Conservation (phyloP, 192 early-diverging fungal species). For the Coemansia sp. region DNA sequence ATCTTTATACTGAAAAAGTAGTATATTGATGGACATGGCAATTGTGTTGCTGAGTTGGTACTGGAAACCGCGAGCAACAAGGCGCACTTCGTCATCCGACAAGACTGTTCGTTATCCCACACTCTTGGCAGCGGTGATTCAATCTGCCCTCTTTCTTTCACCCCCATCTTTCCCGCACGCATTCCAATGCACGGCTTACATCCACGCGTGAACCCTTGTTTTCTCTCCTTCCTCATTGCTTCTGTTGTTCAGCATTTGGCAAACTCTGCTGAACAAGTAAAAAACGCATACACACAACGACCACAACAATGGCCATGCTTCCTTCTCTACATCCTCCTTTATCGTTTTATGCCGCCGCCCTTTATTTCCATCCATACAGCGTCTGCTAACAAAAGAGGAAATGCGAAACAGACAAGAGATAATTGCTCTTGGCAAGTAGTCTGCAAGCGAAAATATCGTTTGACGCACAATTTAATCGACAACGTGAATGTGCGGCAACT, state of each 20-base stretch:
- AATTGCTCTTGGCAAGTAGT: background rate
- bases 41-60: background rate
- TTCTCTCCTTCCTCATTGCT: background rate
- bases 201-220: constrained; percentile 3
- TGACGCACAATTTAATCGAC: too few relatives aligned
- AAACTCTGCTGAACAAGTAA: background rate
- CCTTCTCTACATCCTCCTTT: background rate
- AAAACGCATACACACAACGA: too few relatives aligned
- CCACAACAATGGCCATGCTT: background rate
- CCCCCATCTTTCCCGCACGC: background rate
- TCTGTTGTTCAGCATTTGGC: background rate
- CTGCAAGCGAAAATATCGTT: background rate
- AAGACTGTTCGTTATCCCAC: too few relatives aligned
- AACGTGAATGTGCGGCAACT: too few relatives aligned
- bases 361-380: background rate
- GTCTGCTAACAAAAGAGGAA: background rate
- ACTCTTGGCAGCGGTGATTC: background rate
- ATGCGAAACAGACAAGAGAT: background rate
- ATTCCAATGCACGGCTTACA: background rate
- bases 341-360: too few relatives aligned
- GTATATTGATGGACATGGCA: background rate
- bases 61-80: background rate
- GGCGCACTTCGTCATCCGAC: background rate
- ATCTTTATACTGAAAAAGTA: background rate
- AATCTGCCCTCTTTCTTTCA: background rate